These are phyloP conservation scores for Arctium lappa DNA, from an alignment of 129 eudicot species.

Conservation along the genomic window DNA sequence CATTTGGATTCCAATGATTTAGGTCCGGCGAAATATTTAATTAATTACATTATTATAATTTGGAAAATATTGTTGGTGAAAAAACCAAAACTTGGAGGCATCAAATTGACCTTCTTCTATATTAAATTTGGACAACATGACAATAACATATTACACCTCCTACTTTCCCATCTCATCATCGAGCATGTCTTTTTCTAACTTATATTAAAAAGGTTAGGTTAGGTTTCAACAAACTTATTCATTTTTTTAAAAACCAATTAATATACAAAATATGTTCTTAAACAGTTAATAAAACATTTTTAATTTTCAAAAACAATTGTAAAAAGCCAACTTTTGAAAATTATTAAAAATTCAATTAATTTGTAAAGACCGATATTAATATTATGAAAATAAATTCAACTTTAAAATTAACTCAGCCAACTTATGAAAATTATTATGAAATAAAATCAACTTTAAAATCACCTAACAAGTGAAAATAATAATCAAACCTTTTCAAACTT, in stretches of 20 bases:
- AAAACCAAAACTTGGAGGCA: slow-evolving; percentile 25
- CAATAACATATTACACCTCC: slow-evolving; percentile 4
- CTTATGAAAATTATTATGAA: no score
- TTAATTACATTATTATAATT: not conserved
- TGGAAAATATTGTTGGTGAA: slow-evolving; percentile 22
- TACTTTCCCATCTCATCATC: slow-evolving; percentile 26
- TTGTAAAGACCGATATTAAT: no score
- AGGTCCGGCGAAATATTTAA: slow-evolving; percentile 21
- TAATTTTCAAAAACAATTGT: not conserved
- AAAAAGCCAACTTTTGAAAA: not conserved
- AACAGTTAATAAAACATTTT: not conserved
- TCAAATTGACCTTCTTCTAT: slow-evolving; percentile 15
- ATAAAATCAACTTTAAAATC: no score
- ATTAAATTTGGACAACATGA: slow-evolving; percentile 13
- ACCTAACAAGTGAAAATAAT: no score
- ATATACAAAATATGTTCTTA: not conserved
- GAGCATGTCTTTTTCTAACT: slow-evolving; percentile 5
- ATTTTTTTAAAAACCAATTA: not conserved
- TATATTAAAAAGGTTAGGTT: not conserved
- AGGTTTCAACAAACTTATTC: not conserved
- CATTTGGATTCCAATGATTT: not conserved
- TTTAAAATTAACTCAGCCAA: no score
- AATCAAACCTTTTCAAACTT: no score
- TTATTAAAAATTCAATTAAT: no score
- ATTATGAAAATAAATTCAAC: no score